Conservation (phyloP, 106 monocot genomes). For the Xerophyta viscosa region DNA sequence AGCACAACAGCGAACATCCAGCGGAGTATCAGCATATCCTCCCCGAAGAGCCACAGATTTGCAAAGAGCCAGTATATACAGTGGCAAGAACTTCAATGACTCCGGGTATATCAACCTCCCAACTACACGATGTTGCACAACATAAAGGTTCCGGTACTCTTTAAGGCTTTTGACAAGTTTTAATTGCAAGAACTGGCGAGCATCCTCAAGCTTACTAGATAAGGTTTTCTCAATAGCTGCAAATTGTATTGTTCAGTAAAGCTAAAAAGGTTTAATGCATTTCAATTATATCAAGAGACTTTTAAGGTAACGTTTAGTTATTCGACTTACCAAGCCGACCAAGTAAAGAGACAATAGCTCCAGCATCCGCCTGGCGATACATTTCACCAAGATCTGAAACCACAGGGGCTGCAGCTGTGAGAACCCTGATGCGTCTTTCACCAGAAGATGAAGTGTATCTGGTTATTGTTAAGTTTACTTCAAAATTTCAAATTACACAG, state of each 20-base stretch:
- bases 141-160: constrained; percentile 87
- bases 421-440: constrained; percentile 90
- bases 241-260: not conserved
- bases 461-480: constrained; percentile 32
- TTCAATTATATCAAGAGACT: too few relatives aligned
- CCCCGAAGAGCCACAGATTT: constrained; percentile 89
- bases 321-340: constrained; percentile 55
- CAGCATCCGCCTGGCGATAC: constrained; percentile 90
- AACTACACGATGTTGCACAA: constrained; percentile 74
- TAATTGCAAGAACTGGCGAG: constrained; percentile 66
- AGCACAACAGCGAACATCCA: constrained; percentile 84
- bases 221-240: constrained; percentile 84
- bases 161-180: constrained; percentile 80
- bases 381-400: constrained; percentile 85
- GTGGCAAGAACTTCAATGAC: constrained; percentile 61
- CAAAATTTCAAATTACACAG: not conserved
- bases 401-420: constrained; percentile 88
- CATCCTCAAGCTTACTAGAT: constrained; percentile 82
- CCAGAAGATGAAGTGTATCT: constrained; percentile 96
- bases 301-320: not conserved
- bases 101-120: constrained; percentile 88
- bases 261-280: not conserved
- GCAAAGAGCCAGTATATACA: constrained; percentile 65
- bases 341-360: constrained; percentile 65
- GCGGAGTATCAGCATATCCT: constrained; percentile 68